These are phyloP conservation scores for Irpex sp. DNA, from an alignment of 1,284 basidiomycete species.

Conservation along the genomic window DNA sequence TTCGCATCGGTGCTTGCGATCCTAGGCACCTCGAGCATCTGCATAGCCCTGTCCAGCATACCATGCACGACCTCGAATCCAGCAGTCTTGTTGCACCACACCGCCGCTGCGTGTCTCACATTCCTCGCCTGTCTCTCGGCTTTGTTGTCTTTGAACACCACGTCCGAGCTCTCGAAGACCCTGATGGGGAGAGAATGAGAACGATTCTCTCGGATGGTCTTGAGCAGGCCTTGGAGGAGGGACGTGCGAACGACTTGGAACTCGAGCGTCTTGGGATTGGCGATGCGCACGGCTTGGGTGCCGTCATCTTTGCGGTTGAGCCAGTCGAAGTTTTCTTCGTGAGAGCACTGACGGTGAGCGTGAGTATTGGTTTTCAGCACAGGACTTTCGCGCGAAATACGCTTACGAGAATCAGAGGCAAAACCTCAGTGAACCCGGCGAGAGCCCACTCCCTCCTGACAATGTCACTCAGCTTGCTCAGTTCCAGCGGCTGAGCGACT, in stretches of 20 bases:
- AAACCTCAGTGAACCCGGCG: slow-evolving; percentile 93
- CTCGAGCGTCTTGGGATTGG: slow-evolving; percentile 96
- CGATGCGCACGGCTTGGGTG: slow-evolving; percentile 82
- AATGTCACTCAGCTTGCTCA: slow-evolving; percentile 90
- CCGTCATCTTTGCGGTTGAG: slow-evolving; percentile 86
- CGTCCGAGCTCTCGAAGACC: slow-evolving; percentile 93
- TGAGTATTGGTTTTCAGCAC: background rate
- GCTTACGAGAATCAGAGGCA: slow-evolving; percentile 88
- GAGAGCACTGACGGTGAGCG: slow-evolving; percentile 70
- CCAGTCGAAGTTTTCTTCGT: slow-evolving; percentile 96
- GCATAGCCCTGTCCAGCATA: slow-evolving; percentile 91
- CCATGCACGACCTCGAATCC: slow-evolving; percentile 98
- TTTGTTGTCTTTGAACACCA: slow-evolving; percentile 82
- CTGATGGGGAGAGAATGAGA: slow-evolving; percentile 91
- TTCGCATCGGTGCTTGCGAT: slow-evolving; percentile 58
- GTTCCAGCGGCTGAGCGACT: slow-evolving; percentile 87
- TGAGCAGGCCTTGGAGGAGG: slow-evolving; percentile 92
- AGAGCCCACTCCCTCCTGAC: slow-evolving; percentile 90
- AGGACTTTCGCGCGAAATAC: background rate
- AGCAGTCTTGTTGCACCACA: slow-evolving; percentile 96
- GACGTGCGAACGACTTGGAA: slow-evolving; percentile 98
- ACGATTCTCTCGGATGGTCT: slow-evolving; percentile 95
- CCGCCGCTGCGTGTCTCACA: slow-evolving; percentile 81
- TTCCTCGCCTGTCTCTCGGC: slow-evolving; percentile 87
- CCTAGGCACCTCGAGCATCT: slow-evolving; percentile 86